A percentile compares a stretch with the other conserved stretches of the same genome.
These are phyloP conservation scores for Phoma herbarum DNA, from an alignment of 2,329 filamentous ascomycete species.

Conservation along the genomic window DNA sequence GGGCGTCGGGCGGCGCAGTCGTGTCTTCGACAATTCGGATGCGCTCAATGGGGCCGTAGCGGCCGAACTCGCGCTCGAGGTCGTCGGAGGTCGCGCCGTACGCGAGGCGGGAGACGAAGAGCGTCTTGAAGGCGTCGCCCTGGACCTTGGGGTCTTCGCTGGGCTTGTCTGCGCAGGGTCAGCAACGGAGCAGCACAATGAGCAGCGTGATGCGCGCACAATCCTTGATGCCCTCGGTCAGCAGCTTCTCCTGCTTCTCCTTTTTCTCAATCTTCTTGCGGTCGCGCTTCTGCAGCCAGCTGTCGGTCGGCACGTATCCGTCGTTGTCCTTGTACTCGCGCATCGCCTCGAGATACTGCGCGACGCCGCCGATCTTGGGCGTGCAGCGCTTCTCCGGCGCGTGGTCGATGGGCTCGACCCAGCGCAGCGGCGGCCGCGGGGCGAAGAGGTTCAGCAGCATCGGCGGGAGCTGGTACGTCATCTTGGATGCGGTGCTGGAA, in stretches of 20 bases:
- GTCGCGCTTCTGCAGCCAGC: slow-evolving; percentile 88
- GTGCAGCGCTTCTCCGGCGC: slow-evolving; percentile 84
- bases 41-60: slow-evolving; percentile 92
- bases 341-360: slow-evolving; percentile 76
- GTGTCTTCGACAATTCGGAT: slow-evolving; percentile 88
- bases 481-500: slow-evolving; percentile 57
- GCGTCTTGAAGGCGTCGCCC: slow-evolving; percentile 92
- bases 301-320: slow-evolving; percentile 83
- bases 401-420: slow-evolving; percentile 82
- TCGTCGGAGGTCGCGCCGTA: slow-evolving; percentile 91
- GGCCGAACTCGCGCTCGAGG: slow-evolving; percentile 89
- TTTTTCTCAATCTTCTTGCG: slow-evolving; percentile 84
- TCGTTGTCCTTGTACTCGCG: slow-evolving; percentile 81
- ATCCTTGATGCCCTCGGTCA: slow-evolving; percentile 69
- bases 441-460: slow-evolving; percentile 94
- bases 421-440: slow-evolving; percentile 89
- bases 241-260: slow-evolving; percentile 68
- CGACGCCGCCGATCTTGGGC: slow-evolving; percentile 75
- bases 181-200: slow-evolving; percentile 15
- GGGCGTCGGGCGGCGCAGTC: slow-evolving; percentile 71
- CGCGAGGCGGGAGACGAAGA: slow-evolving; percentile 89
- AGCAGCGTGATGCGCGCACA: slow-evolving; percentile 60
- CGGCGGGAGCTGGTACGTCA: slow-evolving; percentile 96
- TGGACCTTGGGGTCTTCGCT: slow-evolving; percentile 85
- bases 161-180: slow-evolving; percentile 72